Evolutionary conservation across 2,329 filamentous ascomycete genomes (phyloP).

Genomic region (Ophiostoma himal-ulmi): DNA sequence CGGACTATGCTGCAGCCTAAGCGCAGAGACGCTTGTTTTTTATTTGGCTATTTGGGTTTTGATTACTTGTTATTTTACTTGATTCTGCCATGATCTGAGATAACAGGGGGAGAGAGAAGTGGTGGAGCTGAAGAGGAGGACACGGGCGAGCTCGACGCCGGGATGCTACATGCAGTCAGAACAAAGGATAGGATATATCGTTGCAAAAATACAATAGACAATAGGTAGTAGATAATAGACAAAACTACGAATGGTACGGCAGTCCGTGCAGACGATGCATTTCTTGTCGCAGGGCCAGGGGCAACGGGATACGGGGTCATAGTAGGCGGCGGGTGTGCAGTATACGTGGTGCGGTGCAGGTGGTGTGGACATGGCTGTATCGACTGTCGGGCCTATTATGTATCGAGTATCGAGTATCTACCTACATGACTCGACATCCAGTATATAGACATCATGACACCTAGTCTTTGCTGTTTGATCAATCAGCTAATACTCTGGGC

Average conservation of each 20-base stretch:
- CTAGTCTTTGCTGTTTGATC: background rate
- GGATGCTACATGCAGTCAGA: background rate
- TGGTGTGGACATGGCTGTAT: background rate
- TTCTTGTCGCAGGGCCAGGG: slow-evolving; percentile 16
- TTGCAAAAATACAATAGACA: too few relatives aligned
- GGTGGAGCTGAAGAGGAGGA: background rate
- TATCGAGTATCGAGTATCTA: background rate
- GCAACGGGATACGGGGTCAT: background rate
- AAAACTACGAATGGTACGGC: background rate
- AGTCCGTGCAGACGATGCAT: slow-evolving; percentile 20
- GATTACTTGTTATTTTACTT: background rate
- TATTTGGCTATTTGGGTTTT: too few relatives aligned
- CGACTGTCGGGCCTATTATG: background rate
- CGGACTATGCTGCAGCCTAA: background rate
- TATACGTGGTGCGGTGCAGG: background rate
- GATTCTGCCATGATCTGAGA: background rate
- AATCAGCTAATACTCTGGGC: background rate
- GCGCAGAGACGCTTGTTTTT: too few relatives aligned
- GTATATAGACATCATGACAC: background rate
- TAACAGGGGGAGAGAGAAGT: background rate
- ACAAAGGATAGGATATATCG: background rate
- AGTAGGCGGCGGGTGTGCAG: background rate
- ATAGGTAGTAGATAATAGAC: too few relatives aligned
- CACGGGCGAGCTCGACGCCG: background rate
- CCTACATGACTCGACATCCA: background rate